A percentile compares a stretch with the other conserved stretches of the same genome.
These are phyloP conservation scores for Talaromyces sp. DNA, from an alignment of 2,329 filamentous ascomycete species.

Conservation along the genomic window DNA sequence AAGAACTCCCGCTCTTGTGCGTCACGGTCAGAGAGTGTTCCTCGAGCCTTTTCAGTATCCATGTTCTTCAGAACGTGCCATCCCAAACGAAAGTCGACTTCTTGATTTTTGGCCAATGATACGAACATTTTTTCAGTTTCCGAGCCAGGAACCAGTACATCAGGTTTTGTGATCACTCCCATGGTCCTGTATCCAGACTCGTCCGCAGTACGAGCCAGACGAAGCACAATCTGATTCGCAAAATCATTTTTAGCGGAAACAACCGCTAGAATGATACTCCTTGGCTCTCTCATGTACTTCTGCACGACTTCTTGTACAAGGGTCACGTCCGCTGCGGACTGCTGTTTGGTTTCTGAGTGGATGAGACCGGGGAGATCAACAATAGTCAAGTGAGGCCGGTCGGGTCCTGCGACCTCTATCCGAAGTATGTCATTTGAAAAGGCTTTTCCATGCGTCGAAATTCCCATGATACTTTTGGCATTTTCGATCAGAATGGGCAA, in stretches of 20 bases:
- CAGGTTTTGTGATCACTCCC: constrained; percentile 47
- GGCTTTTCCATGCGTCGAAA: constrained; percentile 20
- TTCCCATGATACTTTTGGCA: constrained; percentile 23
- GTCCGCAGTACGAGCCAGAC: constrained; percentile 33
- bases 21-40: constrained; percentile 27
- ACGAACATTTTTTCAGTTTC: constrained; percentile 33
- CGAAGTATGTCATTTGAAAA: constrained; percentile 32
- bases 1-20: constrained; percentile 33
- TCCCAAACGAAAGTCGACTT: constrained; percentile 40
- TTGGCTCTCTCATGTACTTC: constrained; percentile 38
- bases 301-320: constrained; percentile 47
- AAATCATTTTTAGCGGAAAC: constrained; percentile 42
- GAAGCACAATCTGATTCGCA: constrained; percentile 39
- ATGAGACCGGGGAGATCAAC: constrained; percentile 60
- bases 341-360: constrained; percentile 47
- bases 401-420: constrained; percentile 55
- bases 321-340: constrained; percentile 50
- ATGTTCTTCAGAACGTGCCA: constrained; percentile 49
- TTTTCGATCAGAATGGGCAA: constrained; percentile 20
- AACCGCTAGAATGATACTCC: constrained; percentile 46
- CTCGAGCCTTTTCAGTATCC: constrained; percentile 31
- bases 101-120: constrained; percentile 38
- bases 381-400: constrained; percentile 56
- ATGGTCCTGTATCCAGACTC: constrained; percentile 30
- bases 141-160: constrained; percentile 34